Percentiles rank a stretch among this genome's conserved stretches.
Conservation (phyloP, 306 rosid species). For the Fragaria vesca region DNA sequence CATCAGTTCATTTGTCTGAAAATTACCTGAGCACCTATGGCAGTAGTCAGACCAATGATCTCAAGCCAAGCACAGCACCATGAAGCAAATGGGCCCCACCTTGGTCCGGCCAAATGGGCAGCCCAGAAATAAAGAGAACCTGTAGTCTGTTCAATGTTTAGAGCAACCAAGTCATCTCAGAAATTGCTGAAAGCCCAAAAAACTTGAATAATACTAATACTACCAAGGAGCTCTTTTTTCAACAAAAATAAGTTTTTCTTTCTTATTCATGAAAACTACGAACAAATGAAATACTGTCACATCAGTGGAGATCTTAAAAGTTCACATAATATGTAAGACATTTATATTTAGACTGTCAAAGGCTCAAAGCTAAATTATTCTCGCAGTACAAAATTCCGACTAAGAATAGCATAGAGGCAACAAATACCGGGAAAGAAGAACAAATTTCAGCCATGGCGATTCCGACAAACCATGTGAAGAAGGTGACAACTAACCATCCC, state of each 20-base stretch:
- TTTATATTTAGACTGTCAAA: background rate
- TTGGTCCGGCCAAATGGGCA: slow-evolving; percentile 33
- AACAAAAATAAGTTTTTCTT: background rate
- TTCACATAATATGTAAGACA: background rate
- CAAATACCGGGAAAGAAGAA: slow-evolving; percentile 35
- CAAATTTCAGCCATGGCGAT: slow-evolving; percentile 42
- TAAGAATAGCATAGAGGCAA: background rate
- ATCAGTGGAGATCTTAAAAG: background rate
- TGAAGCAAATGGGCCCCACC: slow-evolving; percentile 33
- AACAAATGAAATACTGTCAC: background rate
- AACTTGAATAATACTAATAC: background rate
- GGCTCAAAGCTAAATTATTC: background rate
- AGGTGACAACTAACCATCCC: slow-evolving; percentile 26
- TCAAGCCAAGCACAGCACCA: slow-evolving; percentile 38
- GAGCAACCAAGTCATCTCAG: background rate
- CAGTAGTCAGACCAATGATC: slow-evolving; percentile 26
- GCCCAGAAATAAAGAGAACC: slow-evolving; percentile 35
- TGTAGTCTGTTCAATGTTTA: slow-evolving; percentile 23
- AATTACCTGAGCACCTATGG: slow-evolving; percentile 25
- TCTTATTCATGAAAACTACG: background rate
- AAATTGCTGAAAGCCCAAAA: background rate
- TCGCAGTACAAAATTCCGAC: background rate
- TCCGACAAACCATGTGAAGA: slow-evolving; percentile 42
- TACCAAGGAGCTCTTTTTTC: background rate
- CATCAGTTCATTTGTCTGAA: background rate